Evolutionary conservation across 2,329 filamentous ascomycete genomes (phyloP).

Genomic region (Paraphaeosphaeria minitans): DNA sequence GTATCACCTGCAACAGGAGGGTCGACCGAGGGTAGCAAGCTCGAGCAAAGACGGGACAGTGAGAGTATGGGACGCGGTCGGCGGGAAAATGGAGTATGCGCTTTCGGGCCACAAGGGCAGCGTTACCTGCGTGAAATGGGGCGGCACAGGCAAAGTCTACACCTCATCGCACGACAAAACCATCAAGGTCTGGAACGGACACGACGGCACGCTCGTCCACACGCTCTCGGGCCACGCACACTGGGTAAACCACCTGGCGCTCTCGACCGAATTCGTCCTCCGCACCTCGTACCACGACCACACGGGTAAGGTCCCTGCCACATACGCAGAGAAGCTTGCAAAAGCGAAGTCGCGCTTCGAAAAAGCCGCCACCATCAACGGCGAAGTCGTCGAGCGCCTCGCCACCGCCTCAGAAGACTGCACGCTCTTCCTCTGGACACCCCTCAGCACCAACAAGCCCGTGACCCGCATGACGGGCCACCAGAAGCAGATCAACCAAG

Average conservation of each 20-base stretch:
- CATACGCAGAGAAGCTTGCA: constrained; percentile 70
- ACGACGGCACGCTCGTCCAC: constrained; percentile 78
- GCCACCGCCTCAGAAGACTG: constrained; percentile 94
- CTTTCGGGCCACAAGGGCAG: constrained; percentile 87
- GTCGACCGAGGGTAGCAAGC: constrained; percentile 80
- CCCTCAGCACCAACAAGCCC: constrained; percentile 75
- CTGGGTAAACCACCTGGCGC: constrained; percentile 92
- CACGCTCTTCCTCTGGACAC: constrained; percentile 96
- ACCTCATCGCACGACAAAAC: constrained; percentile 82
- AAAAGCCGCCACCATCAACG: constrained; percentile 77
- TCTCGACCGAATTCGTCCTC: constrained; percentile 90
- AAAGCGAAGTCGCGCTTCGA: constrained; percentile 85
- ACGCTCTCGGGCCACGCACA: constrained; percentile 84
- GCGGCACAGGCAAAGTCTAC: constrained; percentile 70
- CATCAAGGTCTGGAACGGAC: constrained; percentile 86
- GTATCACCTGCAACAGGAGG: constrained; percentile 77
- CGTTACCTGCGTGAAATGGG: constrained; percentile 92
- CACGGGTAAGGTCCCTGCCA: constrained; percentile 68
- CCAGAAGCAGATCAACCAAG: constrained; percentile 95
- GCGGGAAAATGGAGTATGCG: constrained; percentile 78
- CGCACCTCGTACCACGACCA: constrained; percentile 89
- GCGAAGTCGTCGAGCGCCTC: constrained; percentile 78
- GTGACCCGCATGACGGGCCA: constrained; percentile 89
- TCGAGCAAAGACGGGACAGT: constrained; percentile 90
- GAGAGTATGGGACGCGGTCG: constrained; percentile 82